phyloP scores from a whole-genome alignment of 179 eudicot genomes.

The Heliamphora pulchella region DNA sequence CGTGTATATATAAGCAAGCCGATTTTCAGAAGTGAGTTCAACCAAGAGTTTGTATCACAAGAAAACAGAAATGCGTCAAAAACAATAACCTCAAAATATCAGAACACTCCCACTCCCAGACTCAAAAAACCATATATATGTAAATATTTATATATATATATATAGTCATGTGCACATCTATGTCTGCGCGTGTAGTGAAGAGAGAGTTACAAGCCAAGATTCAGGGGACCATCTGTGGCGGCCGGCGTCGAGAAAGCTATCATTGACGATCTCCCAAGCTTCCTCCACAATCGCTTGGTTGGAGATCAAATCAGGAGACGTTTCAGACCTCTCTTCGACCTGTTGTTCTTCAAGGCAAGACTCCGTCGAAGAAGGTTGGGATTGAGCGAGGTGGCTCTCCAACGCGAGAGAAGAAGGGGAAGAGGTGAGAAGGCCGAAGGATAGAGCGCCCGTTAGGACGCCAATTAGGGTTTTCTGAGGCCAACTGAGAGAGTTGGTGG shows the following conservation, averaged over 20 bases:
- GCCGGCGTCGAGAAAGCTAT: constrained; percentile 48
- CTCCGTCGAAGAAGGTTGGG: constrained; percentile 18
- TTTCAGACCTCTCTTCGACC: constrained; percentile 18
- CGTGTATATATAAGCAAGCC: too few relatives aligned
- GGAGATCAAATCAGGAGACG: constrained; percentile 27
- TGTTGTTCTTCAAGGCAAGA: constrained; percentile 43
- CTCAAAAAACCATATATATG: too few relatives aligned
- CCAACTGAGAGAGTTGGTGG: constrained; percentile 14
- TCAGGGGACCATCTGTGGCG: constrained; percentile 68
- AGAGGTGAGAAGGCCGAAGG: constrained; percentile 40
- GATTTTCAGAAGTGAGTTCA: too few relatives aligned
- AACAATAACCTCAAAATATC: too few relatives aligned
- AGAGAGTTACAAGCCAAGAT: constrained; percentile 56
- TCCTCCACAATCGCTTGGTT: constrained; percentile 75
- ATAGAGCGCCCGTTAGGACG: constrained; percentile 37
- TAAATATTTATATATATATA: background rate
- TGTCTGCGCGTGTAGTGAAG: background rate
- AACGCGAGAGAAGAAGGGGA: constrained; percentile 41
- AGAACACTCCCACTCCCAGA: too few relatives aligned
- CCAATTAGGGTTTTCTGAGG: constrained; percentile 26
- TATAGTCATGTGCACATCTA: background rate
- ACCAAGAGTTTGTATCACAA: too few relatives aligned
- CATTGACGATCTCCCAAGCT: constrained; percentile 89
- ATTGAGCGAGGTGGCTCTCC: constrained; percentile 13
- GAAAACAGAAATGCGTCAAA: too few relatives aligned